Base-by-base conservation (phyloP, 495 filamentous ascomycete genomes). In the Podospora bellae-mahoneyi region DNA sequence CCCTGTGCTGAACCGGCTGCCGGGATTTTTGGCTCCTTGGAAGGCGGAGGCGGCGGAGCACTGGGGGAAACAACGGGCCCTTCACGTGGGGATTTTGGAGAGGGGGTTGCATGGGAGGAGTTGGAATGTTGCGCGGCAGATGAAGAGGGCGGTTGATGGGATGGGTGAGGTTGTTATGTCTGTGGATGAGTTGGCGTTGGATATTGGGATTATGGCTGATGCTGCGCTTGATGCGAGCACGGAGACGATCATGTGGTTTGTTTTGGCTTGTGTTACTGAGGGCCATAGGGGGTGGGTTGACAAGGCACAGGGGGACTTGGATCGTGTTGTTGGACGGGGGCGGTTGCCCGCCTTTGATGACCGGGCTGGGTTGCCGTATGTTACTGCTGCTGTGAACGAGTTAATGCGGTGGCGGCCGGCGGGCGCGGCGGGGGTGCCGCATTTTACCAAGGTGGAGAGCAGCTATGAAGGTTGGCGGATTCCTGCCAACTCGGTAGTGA, bases 391-490 rank as follows among this genome's bases (percentile, higher is more conserved):
- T 10, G 78, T 83, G 55, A 84, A 85, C 69, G 84, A 87, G 69
- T 77, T 75, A 18, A 73, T 87, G n/a, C 78, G 86, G 48, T 88
- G 85, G 86, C 72, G 81, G 10, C 85, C 85, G 18, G 78, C 83
- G 15, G 79, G 80, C 1, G 78, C 83, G 1, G 73, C 82, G 26
- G 84, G 82, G 26, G 66, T 89, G 15, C 82, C 87, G 0, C 87
- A 90, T 67, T 70, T 73, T 5, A 73, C 78, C 0, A 78, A 59
- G 16, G 73, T 81, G 20, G 86, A 87, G 61, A 81, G 86, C 66
- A 73, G 62, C 26, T 75, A 78, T 58, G 69, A 75, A 18, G 79
- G 78, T 13, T 76, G 73, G 59, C 55, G 66, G 23, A 76, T 81
- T 54, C 80, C 78, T 2, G 76, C 75, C 57, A 78, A 76, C 4